Conservation (phyloP, 2,329 filamentous ascomycete genomes). For the Exserohilum turcica region DNA sequence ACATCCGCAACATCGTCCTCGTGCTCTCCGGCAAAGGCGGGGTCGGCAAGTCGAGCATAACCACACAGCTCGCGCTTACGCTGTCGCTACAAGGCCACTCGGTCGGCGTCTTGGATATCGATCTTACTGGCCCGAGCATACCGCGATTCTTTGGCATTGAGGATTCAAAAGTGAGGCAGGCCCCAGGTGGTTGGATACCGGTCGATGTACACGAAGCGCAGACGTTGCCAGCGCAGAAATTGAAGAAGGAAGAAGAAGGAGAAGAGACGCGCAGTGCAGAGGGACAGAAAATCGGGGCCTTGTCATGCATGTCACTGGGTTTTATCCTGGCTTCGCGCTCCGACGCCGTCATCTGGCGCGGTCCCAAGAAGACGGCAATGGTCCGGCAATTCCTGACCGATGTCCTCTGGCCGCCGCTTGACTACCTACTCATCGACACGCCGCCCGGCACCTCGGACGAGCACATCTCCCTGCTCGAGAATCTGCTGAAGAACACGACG, state of each 20-base stretch:
- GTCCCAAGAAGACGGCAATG: slow-evolving; percentile 99
- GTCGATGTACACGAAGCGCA: slow-evolving; percentile 75
- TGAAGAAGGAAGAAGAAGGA: slow-evolving; percentile 9
- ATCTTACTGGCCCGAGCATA: slow-evolving; percentile 94
- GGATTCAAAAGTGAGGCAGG: slow-evolving; percentile 85
- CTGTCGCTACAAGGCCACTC: slow-evolving; percentile 83
- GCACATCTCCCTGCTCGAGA: slow-evolving; percentile 93
- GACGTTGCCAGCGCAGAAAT: slow-evolving; percentile 18
- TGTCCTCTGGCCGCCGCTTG: slow-evolving; percentile 83
- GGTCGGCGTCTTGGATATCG: slow-evolving; percentile 93
- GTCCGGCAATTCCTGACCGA: slow-evolving; percentile 93
- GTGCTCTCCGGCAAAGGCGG: slow-evolving; percentile 96
- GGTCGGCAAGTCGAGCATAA: slow-evolving; percentile 97
- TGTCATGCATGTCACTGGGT: slow-evolving; percentile 89
- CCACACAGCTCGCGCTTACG: slow-evolving; percentile 90
- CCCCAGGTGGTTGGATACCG: slow-evolving; percentile 89
- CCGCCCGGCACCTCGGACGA: slow-evolving; percentile 96
- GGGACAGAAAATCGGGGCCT: slow-evolving; percentile 59
- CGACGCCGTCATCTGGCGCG: slow-evolving; percentile 95
- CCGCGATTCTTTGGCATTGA: slow-evolving; percentile 93
- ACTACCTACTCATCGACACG: slow-evolving; percentile 93
- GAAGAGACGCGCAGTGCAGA: background rate
- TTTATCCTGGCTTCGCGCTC: slow-evolving; percentile 83
- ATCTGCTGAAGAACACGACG: slow-evolving; percentile 58
- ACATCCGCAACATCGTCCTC: slow-evolving; percentile 78